Conservation (phyloP, 225 moss, liverwort and hornwort genomes). For the Marchantia paleacea region DNA sequence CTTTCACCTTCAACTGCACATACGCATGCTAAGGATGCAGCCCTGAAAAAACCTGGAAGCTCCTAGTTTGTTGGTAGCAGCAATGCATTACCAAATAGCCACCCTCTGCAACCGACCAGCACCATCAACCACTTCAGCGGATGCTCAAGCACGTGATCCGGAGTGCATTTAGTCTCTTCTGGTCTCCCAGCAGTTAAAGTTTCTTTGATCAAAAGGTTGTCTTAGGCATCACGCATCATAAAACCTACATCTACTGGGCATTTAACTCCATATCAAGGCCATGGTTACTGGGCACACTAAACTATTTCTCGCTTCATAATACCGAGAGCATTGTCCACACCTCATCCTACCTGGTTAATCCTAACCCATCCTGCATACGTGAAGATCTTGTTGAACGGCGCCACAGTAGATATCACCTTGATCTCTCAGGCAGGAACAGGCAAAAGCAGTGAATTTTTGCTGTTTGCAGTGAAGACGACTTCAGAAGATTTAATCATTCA, state of each 20-base stretch:
- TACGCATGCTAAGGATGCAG: neutral
- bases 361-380: neutral
- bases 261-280: neutral
- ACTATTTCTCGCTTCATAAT: neutral
- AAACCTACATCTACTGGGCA: neutral
- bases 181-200: neutral
- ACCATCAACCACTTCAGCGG: conserved; percentile 14
- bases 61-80: neutral
- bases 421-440: neutral
- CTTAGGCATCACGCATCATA: neutral
- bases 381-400: neutral
- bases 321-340: neutral
- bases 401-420: neutral
- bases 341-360: conserved; percentile 12
- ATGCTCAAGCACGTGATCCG: conserved; percentile 1
- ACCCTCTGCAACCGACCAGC: conserved; percentile 24
- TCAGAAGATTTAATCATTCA: neutral
- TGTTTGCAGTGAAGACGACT: neutral
- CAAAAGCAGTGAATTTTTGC: neutral
- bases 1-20: conserved; percentile 2
- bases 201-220: neutral
- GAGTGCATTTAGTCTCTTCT: neutral
- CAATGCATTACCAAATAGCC: conserved; percentile 1
- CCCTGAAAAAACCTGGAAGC: conserved; percentile 1
- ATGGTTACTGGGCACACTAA: neutral